Evolutionary conservation across 768 basidiomycete species (phyloP).

Genomic region (Leucocoprinus sp.): DNA sequence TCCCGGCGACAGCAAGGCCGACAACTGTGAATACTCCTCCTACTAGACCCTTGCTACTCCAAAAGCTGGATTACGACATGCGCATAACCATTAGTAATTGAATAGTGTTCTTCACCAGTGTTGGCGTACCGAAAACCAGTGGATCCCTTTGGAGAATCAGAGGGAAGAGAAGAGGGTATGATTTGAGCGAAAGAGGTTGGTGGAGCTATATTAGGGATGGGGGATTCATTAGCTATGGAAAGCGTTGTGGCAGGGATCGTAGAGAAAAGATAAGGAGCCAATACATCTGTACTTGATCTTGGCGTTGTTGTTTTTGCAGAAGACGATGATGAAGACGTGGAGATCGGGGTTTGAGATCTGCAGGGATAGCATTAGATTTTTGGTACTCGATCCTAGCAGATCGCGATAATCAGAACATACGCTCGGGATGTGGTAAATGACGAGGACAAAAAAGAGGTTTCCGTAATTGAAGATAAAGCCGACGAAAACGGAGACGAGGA

Average conservation of each 20-base stretch:
- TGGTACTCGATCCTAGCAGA: not conserved
- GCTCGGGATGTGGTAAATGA: not conserved
- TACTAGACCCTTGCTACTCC: conserved; percentile 36
- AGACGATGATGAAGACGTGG: not conserved
- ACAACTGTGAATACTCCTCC: conserved; percentile 36
- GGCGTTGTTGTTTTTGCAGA: not conserved
- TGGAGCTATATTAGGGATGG: not conserved
- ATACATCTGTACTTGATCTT: not conserved
- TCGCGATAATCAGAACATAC: not conserved
- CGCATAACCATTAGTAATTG: not conserved
- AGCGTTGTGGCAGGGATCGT: not conserved
- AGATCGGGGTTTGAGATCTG: not conserved
- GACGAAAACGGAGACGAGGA: not conserved
- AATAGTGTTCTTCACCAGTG: not conserved
- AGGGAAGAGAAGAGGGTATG: not conserved
- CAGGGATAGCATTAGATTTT: not conserved
- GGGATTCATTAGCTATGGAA: not conserved
- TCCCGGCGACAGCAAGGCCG: conserved; percentile 26
- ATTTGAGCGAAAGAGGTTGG: not conserved
- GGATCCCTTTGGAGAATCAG: not conserved
- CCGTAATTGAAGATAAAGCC: not conserved
- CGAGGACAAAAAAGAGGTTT: not conserved
- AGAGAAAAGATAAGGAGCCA: not conserved
- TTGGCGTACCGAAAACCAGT: not conserved
- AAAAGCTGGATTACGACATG: conserved; percentile 29